Percentiles rank a stretch among this genome's conserved stretches.
Evolutionary conservation across 371 early-diverging fungal genomes (phyloP).

Genomic region (Nematocida sp.): DNA sequence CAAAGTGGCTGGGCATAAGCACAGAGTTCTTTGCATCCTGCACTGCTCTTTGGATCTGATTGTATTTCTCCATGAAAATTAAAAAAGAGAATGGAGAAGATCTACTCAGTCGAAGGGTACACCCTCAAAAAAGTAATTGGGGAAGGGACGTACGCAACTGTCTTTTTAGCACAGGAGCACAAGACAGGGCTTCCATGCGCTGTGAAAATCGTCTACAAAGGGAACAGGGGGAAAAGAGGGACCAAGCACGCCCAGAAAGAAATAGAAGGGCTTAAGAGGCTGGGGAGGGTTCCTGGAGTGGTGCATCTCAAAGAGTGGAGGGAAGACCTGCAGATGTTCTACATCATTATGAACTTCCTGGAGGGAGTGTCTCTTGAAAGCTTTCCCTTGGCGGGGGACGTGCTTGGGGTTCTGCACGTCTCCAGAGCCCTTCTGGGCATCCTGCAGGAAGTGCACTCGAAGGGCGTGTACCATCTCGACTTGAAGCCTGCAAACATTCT

Average conservation of each 20-base stretch:
- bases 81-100: slow-evolving; percentile 47
- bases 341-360: background rate
- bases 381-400: background rate
- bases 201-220: slow-evolving; percentile 74
- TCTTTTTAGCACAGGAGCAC: slow-evolving; percentile 68
- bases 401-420: background rate
- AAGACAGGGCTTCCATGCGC: slow-evolving; percentile 69
- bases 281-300: background rate
- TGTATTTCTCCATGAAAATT: slow-evolving; percentile 51
- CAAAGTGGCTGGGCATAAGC: background rate
- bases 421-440: slow-evolving; percentile 14
- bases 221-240: slow-evolving; percentile 19
- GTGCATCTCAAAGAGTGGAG: slow-evolving; percentile 15
- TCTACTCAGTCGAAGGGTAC: slow-evolving; percentile 56
- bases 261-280: background rate
- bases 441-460: slow-evolving; percentile 8
- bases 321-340: slow-evolving; percentile 14
- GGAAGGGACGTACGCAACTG: slow-evolving; percentile 71
- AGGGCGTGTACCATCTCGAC: slow-evolving; percentile 46
- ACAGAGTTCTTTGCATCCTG: background rate
- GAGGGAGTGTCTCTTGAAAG: background rate
- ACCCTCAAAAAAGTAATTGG: slow-evolving; percentile 64
- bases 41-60: slow-evolving; percentile 35
- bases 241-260: slow-evolving; percentile 43
- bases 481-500: slow-evolving; percentile 41